These are phyloP conservation scores for Nidula microcarpa DNA, from an alignment of 768 basidiomycete species.

Conservation along the genomic window DNA sequence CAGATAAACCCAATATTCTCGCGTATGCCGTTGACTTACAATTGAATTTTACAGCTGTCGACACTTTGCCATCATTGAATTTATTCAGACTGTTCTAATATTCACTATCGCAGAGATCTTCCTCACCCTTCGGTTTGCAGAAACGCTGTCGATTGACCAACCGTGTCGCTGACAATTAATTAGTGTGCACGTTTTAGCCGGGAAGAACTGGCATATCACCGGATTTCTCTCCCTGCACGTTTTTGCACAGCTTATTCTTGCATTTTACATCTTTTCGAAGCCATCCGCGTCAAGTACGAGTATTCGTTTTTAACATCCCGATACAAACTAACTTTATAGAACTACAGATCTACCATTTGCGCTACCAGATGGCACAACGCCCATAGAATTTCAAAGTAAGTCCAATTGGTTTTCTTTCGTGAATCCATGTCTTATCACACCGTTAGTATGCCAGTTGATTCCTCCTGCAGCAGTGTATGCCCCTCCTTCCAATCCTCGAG, in stretches of 20 bases:
- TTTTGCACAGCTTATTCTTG: conserved; percentile 8
- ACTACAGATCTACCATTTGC: too few relatives aligned
- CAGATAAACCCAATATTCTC: background rate
- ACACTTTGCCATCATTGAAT: conserved; percentile 10
- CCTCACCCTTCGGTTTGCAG: conserved; percentile 10
- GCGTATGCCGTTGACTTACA: background rate
- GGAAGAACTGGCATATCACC: conserved; percentile 9
- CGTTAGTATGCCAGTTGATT: too few relatives aligned
- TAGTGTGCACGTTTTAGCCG: conserved; percentile 12
- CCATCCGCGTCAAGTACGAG: conserved; percentile 2
- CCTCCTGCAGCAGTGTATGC: too few relatives aligned
- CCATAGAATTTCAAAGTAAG: too few relatives aligned
- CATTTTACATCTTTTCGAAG: conserved; percentile 8
- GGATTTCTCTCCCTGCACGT: conserved; percentile 6
- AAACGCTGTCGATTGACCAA: background rate
- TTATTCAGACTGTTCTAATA: conserved; percentile 11
- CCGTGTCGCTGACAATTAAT: background rate
- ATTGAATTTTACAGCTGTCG: conserved; percentile 7
- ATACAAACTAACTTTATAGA: background rate
- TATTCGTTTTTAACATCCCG: background rate
- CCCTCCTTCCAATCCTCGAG: too few relatives aligned
- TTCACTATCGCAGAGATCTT: conserved; percentile 14
- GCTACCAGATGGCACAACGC: too few relatives aligned
- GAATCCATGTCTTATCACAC: too few relatives aligned
- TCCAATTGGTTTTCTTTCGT: too few relatives aligned